These are phyloP conservation scores for Immersiella caudata DNA, from an alignment of 495 filamentous ascomycete genomes.

Conservation along the genomic window DNA sequence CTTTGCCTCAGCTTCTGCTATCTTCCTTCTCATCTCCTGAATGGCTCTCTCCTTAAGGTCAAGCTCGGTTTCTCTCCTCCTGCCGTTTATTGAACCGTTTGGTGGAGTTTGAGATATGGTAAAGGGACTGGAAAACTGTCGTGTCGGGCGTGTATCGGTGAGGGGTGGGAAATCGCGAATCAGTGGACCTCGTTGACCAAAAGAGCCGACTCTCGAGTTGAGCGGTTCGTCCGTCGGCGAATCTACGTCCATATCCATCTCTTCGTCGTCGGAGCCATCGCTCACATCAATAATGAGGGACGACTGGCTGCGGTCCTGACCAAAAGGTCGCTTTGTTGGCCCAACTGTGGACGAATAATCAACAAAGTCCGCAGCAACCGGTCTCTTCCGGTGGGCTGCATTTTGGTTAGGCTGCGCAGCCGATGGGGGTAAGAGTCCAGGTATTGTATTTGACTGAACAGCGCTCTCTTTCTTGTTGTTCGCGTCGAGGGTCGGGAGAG, in stretches of 20 bases:
- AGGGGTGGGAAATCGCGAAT: constrained; percentile 52
- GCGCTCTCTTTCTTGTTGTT: too few species aligned
- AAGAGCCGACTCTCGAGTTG: constrained; percentile 25
- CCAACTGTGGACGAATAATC: constrained; percentile 50
- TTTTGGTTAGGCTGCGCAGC: constrained; percentile 10
- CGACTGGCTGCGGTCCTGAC: constrained; percentile 51
- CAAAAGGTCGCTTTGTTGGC: constrained; percentile 66
- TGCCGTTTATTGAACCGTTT: constrained; percentile 18
- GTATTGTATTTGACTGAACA: constrained; percentile 10
- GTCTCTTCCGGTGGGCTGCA: constrained; percentile 64
- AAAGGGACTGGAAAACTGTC: constrained; percentile 43
- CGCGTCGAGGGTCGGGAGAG: too few species aligned
- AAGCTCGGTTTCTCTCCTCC: constrained; percentile 55
- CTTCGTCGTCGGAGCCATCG: constrained; percentile 49
- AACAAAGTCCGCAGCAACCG: constrained; percentile 83
- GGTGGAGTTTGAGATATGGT: constrained; percentile 46
- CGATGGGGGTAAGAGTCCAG: constrained; percentile 20
- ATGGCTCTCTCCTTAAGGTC: constrained; percentile 70
- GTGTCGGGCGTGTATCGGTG: constrained; percentile 41
- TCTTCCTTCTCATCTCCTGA: constrained; percentile 70
- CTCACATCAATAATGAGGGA: constrained; percentile 78
- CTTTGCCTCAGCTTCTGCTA: constrained; percentile 74
- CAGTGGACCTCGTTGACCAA: constrained; percentile 36
- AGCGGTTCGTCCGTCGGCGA: constrained; percentile 46
- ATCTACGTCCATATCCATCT: constrained; percentile 55